Base-by-base conservation (phyloP, 768 basidiomycete genomes). In the Jaapia argillacea region DNA sequence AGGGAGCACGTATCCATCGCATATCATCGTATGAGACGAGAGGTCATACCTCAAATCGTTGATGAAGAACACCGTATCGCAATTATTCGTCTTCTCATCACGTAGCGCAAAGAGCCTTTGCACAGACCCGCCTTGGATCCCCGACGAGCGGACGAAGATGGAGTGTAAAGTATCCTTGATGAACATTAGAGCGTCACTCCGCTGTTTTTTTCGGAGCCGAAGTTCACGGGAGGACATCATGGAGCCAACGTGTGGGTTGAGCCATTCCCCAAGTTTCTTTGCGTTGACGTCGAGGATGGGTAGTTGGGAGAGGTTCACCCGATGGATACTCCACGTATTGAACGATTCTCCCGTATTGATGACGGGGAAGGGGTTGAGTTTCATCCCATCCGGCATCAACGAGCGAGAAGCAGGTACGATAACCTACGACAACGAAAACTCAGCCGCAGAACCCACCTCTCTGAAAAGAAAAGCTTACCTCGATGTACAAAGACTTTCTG, bases 401-500 rank as follows among this genome's bases (percentile, higher is more conserved):
- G 40, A 24, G 26, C 40, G 21, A 20, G 7, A 46, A 13, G n/a
- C 7, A 20, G 22, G 45, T 12, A 5, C 4, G 16, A n/a, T 1
- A 2, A 20, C 12, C 37, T 23, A 6, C 28, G 10, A 10, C 10
- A 10, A 10, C 16, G 28, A 33, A 16, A 16, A 33, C 16, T 33
- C 16, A 33, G 10, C 10, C 28, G 16, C 10, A 33, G 10, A 16
- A 10, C 10, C 28, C 28, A 33, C 16, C 10, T 10, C 28, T 10
- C n/a, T 10, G 28, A 33, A 10, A 33, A 47, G 6, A 31, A 14
- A 1, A 43, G 28, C 27, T n/a, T 21, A 62, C 63, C 54, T 62
- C 66, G 3, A 79, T 57, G 45, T 73, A 80, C 21, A 54, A 63
- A 1, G 75, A 79, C 48, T 72, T 76, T 28, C 77, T 65, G 6